Evolutionary conservation across 208 protist genomes (phyloP), one percentile per base, ranked within the genome.

Genomic region (Leishmania aethiopica): DNA sequence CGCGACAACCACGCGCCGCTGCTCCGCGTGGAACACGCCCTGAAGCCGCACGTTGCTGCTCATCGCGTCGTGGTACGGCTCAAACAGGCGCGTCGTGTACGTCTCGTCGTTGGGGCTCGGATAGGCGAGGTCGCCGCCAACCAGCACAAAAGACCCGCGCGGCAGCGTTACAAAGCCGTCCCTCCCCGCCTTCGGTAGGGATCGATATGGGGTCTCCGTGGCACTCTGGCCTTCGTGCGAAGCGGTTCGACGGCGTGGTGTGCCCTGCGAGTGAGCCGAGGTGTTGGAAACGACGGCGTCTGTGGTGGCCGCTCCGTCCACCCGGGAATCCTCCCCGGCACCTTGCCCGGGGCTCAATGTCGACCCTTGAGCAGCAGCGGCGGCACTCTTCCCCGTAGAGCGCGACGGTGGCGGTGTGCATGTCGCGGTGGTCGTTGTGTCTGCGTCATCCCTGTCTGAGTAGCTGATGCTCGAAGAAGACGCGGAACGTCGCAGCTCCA

Each of bases 101-200:
- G 87, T 96, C 70, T 96, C 89, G 45, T 93, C 86, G 42, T 86
- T 91, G 6, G 92, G 92, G 62, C 87, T 91, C 3, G 95, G 95
- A 84, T 98, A 98, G 5, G 91, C 93, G 13, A 98, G 80, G 75
- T 98, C 95, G 66, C 95, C 95, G 11, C 93, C 95, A 25, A 97
- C 76, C 10, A 98, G 37, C 51, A 96, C 86, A 69, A 98, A 95
- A 1, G 91, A 93, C 35, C 89, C 93, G 22, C 94, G 90, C 22
- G 92, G 92, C 51, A 97, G 89, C 17, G 80, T 80, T 2, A 57
- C 76, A 32, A 80, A 55, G 76, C 53, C 84, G 55, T 69, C 37
- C 79, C 55, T 85, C 55, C 69, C 77, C n/a, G 35, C 47, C 0
- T 75, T 51, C 3, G 75, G 71, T 10, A 67, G 17, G 0, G 67